A percentile compares a stretch with the other conserved stretches of the same genome.
These are phyloP conservation scores for Ammopiptanthus mongolicus DNA, from an alignment of 306 rosid genomes.

Conservation along the genomic window DNA sequence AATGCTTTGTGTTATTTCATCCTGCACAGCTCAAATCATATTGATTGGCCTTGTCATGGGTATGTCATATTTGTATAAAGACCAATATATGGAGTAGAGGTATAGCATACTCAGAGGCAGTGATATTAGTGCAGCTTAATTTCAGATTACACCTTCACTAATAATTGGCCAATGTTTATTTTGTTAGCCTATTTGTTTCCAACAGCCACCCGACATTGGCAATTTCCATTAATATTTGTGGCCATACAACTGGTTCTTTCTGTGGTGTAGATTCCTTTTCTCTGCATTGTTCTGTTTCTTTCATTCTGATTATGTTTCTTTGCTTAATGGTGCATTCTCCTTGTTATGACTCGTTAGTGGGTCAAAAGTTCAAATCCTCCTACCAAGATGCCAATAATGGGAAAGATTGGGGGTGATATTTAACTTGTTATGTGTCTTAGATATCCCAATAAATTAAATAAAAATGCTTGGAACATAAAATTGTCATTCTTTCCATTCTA, in stretches of 20 bases:
- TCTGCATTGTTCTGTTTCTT: neutral
- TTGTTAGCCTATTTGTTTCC: neutral
- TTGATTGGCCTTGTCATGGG: neutral
- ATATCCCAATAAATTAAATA: neutral
- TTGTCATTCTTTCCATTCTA: neutral
- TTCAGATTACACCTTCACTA: neutral
- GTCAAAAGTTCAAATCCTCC: too few species aligned
- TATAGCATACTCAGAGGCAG: neutral
- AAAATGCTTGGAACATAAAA: neutral
- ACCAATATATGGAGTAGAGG: neutral
- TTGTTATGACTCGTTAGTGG: too few species aligned
- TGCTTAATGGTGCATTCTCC: too few species aligned
- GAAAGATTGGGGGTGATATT: neutral
- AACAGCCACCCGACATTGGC: neutral
- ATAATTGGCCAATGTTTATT: neutral
- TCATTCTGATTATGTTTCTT: too few species aligned
- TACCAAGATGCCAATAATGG: neutral
- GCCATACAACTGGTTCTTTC: neutral
- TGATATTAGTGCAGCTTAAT: neutral
- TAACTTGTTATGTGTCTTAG: neutral
- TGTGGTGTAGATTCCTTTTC: neutral
- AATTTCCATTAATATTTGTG: neutral
- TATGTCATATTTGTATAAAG: neutral
- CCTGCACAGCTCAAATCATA: neutral
- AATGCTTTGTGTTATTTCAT: conserved; percentile 10